Percentiles rank a stretch among this genome's conserved stretches.
These are phyloP conservation scores for Botryotinia convoluta DNA, from an alignment of 2,329 filamentous ascomycete species.

Conservation along the genomic window DNA sequence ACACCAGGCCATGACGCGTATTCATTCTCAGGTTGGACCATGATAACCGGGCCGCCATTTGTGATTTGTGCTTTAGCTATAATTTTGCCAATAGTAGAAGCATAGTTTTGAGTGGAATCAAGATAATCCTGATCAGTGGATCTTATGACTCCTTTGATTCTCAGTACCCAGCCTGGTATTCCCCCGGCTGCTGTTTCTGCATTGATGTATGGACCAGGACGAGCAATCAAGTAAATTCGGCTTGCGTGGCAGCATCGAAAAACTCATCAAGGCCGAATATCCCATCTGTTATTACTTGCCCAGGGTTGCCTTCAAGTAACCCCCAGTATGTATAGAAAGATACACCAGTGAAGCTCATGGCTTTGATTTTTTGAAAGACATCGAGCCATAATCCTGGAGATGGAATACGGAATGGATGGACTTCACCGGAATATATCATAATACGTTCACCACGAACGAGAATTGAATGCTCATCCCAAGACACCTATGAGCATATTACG, in stretches of 20 bases:
- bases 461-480: slow-evolving; percentile 62
- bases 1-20: slow-evolving; percentile 54
- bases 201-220: slow-evolving; percentile 64
- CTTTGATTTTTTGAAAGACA: slow-evolving; percentile 79
- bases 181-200: slow-evolving; percentile 75
- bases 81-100: slow-evolving; percentile 54
- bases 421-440: slow-evolving; percentile 61
- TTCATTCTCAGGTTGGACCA: slow-evolving; percentile 81
- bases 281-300: slow-evolving; percentile 66
- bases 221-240: slow-evolving; percentile 72
- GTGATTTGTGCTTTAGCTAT: slow-evolving; percentile 78
- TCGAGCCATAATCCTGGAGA: slow-evolving; percentile 65
- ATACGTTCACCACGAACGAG: slow-evolving; percentile 61
- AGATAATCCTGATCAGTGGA: slow-evolving; percentile 62
- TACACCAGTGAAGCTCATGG: slow-evolving; percentile 74
- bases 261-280: slow-evolving; percentile 72
- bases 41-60: slow-evolving; percentile 74
- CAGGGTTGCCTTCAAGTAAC: slow-evolving; percentile 69
- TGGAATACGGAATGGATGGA: slow-evolving; percentile 60
- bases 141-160: slow-evolving; percentile 60
- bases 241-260: slow-evolving; percentile 69
- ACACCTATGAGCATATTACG: slow-evolving; percentile 41
- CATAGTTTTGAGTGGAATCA: slow-evolving; percentile 62
- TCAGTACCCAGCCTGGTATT: slow-evolving; percentile 76
- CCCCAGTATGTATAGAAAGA: slow-evolving; percentile 82